Conservation (phyloP, 208 protist species). For the Trypanosoma brucei region DNA sequence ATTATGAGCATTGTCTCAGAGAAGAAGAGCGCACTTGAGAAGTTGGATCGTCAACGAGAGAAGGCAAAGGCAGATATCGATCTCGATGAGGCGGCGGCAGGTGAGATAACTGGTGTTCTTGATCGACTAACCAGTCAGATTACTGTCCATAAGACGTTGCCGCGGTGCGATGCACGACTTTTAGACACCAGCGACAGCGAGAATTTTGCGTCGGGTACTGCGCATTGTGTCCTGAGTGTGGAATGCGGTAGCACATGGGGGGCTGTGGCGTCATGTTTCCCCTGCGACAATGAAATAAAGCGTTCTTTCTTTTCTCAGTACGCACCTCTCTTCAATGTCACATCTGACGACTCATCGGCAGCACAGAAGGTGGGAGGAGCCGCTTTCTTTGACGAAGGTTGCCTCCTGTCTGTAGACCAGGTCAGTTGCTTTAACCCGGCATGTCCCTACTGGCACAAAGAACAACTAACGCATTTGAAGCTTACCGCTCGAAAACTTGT, state of each 20-base stretch:
- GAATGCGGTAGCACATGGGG: conserved; percentile 9
- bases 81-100: background rate
- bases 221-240: conserved; percentile 4
- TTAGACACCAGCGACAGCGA: background rate
- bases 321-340: conserved; percentile 43
- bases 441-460: conserved; percentile 66
- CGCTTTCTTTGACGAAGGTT: conserved; percentile 62
- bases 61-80: conserved; percentile 11
- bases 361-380: conserved; percentile 17
- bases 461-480: conserved; percentile 53
- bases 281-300: conserved; percentile 2
- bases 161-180: conserved; percentile 6
- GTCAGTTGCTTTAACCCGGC: conserved; percentile 31
- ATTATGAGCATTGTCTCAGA: conserved; percentile 29
- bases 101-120: conserved; percentile 1
- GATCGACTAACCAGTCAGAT: conserved; percentile 24
- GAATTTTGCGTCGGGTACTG: background rate
- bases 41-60: conserved; percentile 12
- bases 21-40: conserved; percentile 20
- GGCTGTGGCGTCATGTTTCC: conserved; percentile 6
- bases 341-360: conserved; percentile 3
- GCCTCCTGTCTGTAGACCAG: conserved; percentile 38
- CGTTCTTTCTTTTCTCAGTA: conserved; percentile 37
- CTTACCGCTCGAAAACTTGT: conserved; percentile 5
- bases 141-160: conserved; percentile 21